phyloP scores from a whole-genome alignment of 768 basidiomycete species.

The Heimioporus sp. region DNA sequence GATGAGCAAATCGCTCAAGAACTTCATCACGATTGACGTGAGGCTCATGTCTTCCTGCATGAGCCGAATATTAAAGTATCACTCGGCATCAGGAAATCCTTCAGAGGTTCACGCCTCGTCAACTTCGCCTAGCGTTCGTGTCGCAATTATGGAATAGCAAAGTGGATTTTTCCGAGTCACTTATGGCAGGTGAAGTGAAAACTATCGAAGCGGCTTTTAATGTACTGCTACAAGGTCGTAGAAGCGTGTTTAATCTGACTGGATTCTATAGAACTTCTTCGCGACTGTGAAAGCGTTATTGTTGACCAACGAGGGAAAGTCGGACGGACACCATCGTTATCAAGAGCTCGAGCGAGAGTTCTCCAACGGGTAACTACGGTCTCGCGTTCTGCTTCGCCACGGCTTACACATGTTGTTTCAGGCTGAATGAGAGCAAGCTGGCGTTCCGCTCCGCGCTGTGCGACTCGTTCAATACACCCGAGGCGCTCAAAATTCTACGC shows the following conservation, averaged over 20 bases:
- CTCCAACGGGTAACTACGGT: slow-evolving; percentile 50
- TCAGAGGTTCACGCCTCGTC: slow-evolving; percentile 76
- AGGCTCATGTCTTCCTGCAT: slow-evolving; percentile 25
- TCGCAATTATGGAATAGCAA: slow-evolving; percentile 90
- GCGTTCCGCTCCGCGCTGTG: slow-evolving; percentile 85
- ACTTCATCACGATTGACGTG: slow-evolving; percentile 96
- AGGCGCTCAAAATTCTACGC: slow-evolving; percentile 69
- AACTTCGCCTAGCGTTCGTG: slow-evolving; percentile 89
- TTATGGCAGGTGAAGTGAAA: slow-evolving; percentile 88
- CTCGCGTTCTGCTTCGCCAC: slow-evolving; percentile 1
- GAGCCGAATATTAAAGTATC: slow-evolving; percentile 1
- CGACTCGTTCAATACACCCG: slow-evolving; percentile 96
- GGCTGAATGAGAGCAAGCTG: slow-evolving; percentile 70
- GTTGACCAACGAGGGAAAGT: slow-evolving; percentile 43
- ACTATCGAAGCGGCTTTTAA: slow-evolving; percentile 82
- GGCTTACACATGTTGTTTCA: slow-evolving; percentile 31
- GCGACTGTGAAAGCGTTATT: slow-evolving; percentile 80
- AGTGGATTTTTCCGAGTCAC: slow-evolving; percentile 89
- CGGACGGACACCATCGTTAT: slow-evolving; percentile 65
- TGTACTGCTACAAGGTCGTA: slow-evolving; percentile 40
- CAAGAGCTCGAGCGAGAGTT: slow-evolving; percentile 68
- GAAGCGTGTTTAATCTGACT: slow-evolving; percentile 1
- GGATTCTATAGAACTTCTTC: slow-evolving; percentile 82
- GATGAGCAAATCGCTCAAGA: slow-evolving; percentile 99
- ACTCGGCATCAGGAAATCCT: slow-evolving; percentile 69